Conservation (phyloP, 2,329 filamentous ascomycete genomes). For the Metarhizium brunneum region DNA sequence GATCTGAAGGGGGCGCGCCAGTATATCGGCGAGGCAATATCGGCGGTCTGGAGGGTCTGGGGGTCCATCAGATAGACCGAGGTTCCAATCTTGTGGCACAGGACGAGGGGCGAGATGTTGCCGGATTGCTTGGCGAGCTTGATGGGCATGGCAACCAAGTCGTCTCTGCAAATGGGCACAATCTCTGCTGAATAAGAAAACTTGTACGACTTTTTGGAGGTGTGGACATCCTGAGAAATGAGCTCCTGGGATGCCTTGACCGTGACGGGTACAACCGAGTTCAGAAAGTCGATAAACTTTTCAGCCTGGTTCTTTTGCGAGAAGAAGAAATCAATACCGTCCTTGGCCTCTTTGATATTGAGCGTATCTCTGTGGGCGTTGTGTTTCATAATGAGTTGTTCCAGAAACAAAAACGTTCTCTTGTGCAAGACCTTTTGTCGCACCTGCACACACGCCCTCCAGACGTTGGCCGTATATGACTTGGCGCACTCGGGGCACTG, state of each 20-base stretch:
- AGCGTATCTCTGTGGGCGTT: conserved; percentile 85
- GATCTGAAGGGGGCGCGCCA: conserved; percentile 84
- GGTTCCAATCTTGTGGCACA: conserved; percentile 85
- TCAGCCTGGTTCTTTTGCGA: conserved; percentile 82
- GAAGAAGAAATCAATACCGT: conserved; percentile 95
- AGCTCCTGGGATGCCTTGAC: conserved; percentile 73
- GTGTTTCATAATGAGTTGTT: conserved; percentile 94
- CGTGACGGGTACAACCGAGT: conserved; percentile 68
- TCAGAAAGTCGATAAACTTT: conserved; percentile 84
- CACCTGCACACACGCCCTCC: conserved; percentile 88
- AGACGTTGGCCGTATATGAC: conserved; percentile 93
- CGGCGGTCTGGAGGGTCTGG: conserved; percentile 80
- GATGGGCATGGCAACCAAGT: conserved; percentile 86
- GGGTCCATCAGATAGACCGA: conserved; percentile 85
- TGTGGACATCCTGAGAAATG: conserved; percentile 89
- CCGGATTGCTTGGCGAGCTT: conserved; percentile 79
- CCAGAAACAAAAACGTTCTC: conserved; percentile 61
- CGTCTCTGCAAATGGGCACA: conserved; percentile 94
- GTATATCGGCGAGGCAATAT: conserved; percentile 73
- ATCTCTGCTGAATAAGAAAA: conserved; percentile 85
- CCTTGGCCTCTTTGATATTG: conserved; percentile 95
- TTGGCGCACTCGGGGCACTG: conserved; percentile 95
- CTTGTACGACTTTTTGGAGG: conserved; percentile 85
- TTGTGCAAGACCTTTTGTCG: conserved; percentile 97
- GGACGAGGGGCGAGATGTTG: conserved; percentile 76